Base-by-base conservation (phyloP, 768 basidiomycete genomes). In the Stropharia rugosoannulata region DNA sequence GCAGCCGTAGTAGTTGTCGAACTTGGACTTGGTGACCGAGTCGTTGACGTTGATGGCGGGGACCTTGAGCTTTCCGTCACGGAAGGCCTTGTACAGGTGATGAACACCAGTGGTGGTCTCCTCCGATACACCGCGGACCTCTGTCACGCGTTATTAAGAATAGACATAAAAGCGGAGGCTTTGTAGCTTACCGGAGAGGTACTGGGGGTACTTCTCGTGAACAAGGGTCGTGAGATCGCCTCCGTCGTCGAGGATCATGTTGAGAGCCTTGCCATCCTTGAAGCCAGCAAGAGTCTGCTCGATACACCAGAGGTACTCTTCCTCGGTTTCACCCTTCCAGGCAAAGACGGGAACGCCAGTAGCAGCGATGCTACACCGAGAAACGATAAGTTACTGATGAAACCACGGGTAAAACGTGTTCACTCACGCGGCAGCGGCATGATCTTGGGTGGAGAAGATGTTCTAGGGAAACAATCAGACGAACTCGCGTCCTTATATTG, bases 41-140 rank as follows among this genome's bases (percentile, higher is more conserved):
- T 97, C 95, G 74, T 98, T 98, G 69, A 99, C 97, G 74, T 99
- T 99, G 83, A 99, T 98, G 60, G 97, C 97, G 58, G 97, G 96
- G 62, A 98, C 82, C 81, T 95, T 96, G 69, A 99, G 85, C 71
- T 83, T 92, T 64, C 95, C 96, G 43, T 97, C 94, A 63, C 93
- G 87, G 89, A 95, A 90, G 57, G 90, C 86, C 82, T 95, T 96
- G 89, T 98, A 98, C 27, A 99, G 81, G 78, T 98, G 95, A 80
- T 98, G 97, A 40, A 98, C 96, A 81, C 97, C 97, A 51, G 97
- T 98, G 59, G 97, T 99, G 62, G 97, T 99, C 81, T 99, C 97
- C 80, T 99, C 97, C 50, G 96, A 98, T 59, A 99, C 75, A 77
- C 97, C 97, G 42, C 85, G 85, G 75, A 97, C 88, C 60, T 82